Evolutionary conservation across 306 rosid species (phyloP).

Genomic region (Lathyrus aphaca): DNA sequence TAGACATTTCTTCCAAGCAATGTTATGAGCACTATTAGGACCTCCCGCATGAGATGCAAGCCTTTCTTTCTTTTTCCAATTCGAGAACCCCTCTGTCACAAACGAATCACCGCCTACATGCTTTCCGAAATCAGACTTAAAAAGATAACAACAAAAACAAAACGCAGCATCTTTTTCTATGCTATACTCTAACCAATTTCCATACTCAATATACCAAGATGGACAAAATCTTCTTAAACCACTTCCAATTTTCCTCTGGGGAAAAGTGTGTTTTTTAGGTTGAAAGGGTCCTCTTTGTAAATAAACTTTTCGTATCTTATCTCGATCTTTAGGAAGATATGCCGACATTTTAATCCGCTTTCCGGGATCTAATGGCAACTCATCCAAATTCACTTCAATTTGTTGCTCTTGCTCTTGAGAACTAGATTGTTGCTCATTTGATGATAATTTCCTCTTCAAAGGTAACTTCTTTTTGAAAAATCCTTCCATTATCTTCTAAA

Average conservation of each 20-base stretch:
- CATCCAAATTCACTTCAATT: constrained; percentile 21
- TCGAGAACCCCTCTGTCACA: constrained; percentile 7
- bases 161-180: constrained; percentile 11
- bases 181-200: constrained; percentile 25
- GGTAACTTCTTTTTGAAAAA: not conserved
- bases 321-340: constrained; percentile 11
- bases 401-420: constrained; percentile 1
- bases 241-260: not conserved
- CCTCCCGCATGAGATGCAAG: constrained; percentile 7
- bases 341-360: constrained; percentile 12
- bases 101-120: not conserved
- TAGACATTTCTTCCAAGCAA: constrained; percentile 21
- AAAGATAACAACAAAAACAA: constrained; percentile 29
- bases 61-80: constrained; percentile 13
- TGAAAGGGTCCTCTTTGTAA: constrained; percentile 2
- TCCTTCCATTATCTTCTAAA: constrained; percentile 5
- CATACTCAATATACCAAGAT: constrained; percentile 18
- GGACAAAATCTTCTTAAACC: constrained; percentile 22
- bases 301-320: constrained; percentile 1
- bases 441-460: constrained; percentile 8
- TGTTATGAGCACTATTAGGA: constrained; percentile 17
- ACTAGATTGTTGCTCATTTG: not conserved
- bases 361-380: constrained; percentile 22
- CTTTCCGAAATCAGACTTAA: constrained; percentile 8
- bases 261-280: constrained; percentile 24